Base-by-base conservation (phyloP, 352 stramenopile genomes). In the Phytophthora palmivora region DNA sequence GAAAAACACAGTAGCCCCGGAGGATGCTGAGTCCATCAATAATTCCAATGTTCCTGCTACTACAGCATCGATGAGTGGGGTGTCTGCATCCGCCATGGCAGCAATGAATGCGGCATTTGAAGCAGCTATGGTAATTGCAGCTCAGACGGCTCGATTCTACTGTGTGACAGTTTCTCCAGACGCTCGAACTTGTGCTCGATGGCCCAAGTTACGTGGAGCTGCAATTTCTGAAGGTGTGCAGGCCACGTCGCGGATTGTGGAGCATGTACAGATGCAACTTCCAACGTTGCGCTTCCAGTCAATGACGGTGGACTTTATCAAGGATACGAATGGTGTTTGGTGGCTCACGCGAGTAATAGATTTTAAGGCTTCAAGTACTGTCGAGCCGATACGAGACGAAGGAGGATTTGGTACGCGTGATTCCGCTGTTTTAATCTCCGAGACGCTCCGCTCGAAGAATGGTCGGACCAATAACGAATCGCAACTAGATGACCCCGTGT, bases 231-330 rank as follows among this genome's bases (percentile, higher is more conserved):
- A 92, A 36, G 70, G 67, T 3, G 54, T 90, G 2, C 45, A 82
- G 2, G 68, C 82, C 0, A 82, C 77, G 4, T 76, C 75, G 34
- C 73, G 82, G 0, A 66, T 95, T 39, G 68, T 87, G 4, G 76
- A 89, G n/a, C 86, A 94, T 30, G 73, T 84, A 0, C 78, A 87
- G 21, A 18, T 71, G 1, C 82, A 92, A 16, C 74, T 93, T 1
- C 84, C 82, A 1, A 70, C 63, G 1, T 60, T 95, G n/a, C 70
- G 63, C 24, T 79, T 95, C 38, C 48, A 71, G 4, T 66, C 79
- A 6, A 79, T 95, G 63, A 78, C 70, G 1, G 72, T 64, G 0
- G 86, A 93, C 51, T 93, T 93, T 41, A 84, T 92, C 50, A 89
- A 90, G 28, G 82, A 91, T 54, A 65, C 32, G 1, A 43, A 44